These are phyloP conservation scores for Pyrenula massariospora DNA, from an alignment of 495 filamentous ascomycete species.

Conservation along the genomic window DNA sequence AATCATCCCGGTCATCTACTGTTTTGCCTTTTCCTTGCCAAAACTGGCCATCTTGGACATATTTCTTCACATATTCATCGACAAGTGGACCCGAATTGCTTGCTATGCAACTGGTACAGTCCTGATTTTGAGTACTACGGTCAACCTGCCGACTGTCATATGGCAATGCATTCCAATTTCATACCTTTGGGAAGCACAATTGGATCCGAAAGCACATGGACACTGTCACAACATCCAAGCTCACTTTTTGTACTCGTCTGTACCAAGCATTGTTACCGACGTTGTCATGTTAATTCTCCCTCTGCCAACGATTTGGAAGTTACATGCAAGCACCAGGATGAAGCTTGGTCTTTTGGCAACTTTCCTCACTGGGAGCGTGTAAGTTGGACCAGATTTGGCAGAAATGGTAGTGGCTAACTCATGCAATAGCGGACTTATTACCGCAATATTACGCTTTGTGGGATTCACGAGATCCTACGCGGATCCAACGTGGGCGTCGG, in stretches of 20 bases:
- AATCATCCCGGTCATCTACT: slow-evolving; percentile 13
- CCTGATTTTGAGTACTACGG: slow-evolving; percentile 8
- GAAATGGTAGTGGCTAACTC: not conserved
- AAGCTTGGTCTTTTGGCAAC: slow-evolving; percentile 28
- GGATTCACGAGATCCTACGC: slow-evolving; percentile 15
- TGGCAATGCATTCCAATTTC: slow-evolving; percentile 9
- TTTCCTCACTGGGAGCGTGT: slow-evolving; percentile 22
- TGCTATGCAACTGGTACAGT: slow-evolving; percentile 7
- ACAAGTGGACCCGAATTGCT: slow-evolving; percentile 4
- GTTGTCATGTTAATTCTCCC: slow-evolving; percentile 33
- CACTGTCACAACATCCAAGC: slow-evolving; percentile 30
- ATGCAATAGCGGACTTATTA: slow-evolving; percentile 19
- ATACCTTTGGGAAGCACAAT: slow-evolving; percentile 6
- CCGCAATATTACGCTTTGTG: slow-evolving; percentile 18
- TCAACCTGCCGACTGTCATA: slow-evolving; percentile 9
- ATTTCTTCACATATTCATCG: slow-evolving; percentile 20
- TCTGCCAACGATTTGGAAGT: slow-evolving; percentile 25
- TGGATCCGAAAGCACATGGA: slow-evolving; percentile 20
- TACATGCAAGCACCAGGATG: slow-evolving; percentile 22
- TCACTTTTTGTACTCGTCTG: slow-evolving; percentile 31
- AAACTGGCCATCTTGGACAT: slow-evolving; percentile 23
- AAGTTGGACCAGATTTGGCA: not conserved
- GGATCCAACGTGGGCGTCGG: slow-evolving; percentile 14
- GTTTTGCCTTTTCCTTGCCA: slow-evolving; percentile 13
- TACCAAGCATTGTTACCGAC: slow-evolving; percentile 34